Evolutionary conservation across 306 rosid genomes (phyloP), one percentile per base, ranked within the genome.

Genomic region (Leucaena leucocephala): DNA sequence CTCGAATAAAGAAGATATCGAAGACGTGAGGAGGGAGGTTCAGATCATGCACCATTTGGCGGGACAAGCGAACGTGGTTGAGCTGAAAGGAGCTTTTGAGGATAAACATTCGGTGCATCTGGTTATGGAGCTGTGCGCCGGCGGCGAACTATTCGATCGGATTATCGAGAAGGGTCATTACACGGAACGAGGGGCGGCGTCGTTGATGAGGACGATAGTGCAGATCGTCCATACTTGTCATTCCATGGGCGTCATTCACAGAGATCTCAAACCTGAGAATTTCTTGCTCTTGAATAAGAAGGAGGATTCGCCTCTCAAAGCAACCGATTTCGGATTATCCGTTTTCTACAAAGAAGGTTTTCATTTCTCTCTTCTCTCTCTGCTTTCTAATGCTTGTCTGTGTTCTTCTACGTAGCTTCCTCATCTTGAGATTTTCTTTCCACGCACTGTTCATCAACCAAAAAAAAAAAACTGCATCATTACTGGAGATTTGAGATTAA

Each of bases 251-350:
- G 98, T 95, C 57, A 93, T 95, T 75, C 99, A 95, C 52, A 89
- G 99, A 27, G 99, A 95, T 86, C 97, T 95, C 57, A 95, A 95
- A 86, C 99, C 99, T 34, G 99, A 95, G 82, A 95, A 95, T 84
- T 95, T 95, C 88, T 92, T 95, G 33, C 72, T 95, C 76, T 85
- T 90, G 71, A 95, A 75, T 70, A 93, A 91, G 86, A 86, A 83
- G 3, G 99, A 95, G 82, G 80, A 89, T 77, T 86, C 99, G 2
- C 99, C 99, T 5, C 92, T 95, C 80, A 90, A 95, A 84, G 99
- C 93, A 14, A 95, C 98, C 0, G 99, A 95, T 87, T 95, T 95
- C 16, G 99, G 99, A 21, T 81, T 93, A 4, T 95, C 99, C 0
- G 97, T 91, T 48, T 95, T 95, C 72, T 95, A 85, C 89, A 95